Base-by-base conservation (phyloP, 305 asterid species). In the Fraxinus sp. region DNA sequence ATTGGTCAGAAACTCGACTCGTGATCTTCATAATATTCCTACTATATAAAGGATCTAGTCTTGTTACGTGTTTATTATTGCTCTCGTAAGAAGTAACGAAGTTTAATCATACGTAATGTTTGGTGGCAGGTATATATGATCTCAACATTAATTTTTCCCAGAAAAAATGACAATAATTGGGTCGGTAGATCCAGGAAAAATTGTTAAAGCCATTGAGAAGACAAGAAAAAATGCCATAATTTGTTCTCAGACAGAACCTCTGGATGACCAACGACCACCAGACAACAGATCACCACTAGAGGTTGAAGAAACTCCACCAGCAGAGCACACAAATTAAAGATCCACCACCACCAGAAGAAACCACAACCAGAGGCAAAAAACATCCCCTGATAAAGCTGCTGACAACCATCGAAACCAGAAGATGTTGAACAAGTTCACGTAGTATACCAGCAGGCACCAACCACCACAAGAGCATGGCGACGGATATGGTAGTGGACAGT, bases 161-260 rank as follows among this genome's bases (percentile, higher is more conserved):
- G 98, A 95, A 72, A 95, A 90, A 83, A 71, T 94, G 77, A 93
- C 91, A 30, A 85, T 95, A 84, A 84, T 93, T 35, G 99, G 99
- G 83, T 89, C 93, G 89, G 99, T 92, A 4, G 97, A 95, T 64
- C 96, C 95, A n/a, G 92, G 84, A 41, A 87, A 86, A 24, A 91
- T 95, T 66, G 90, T 92, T 55, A 92, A 89, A 86, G 99, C 99
- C 78, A 86, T 95, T 55, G 93, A 88, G 86, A 95, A 91, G 84
- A 92, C 94, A 14, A 94, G 97, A 82, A 95, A 94, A 82, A 90
- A 79, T n/a, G 98, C 95, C 36, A 82, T 90, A 64, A 91, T 94
- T 68, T 94, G 97, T 87, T 87, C 89, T 32, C 97, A 91, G 41
- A 85, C 88, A 77, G 94, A 93, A 76, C 91, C 89, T 81, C 57